These are phyloP conservation scores for Sarcodon sp. DNA, from an alignment of 768 basidiomycete species.

Conservation along the genomic window DNA sequence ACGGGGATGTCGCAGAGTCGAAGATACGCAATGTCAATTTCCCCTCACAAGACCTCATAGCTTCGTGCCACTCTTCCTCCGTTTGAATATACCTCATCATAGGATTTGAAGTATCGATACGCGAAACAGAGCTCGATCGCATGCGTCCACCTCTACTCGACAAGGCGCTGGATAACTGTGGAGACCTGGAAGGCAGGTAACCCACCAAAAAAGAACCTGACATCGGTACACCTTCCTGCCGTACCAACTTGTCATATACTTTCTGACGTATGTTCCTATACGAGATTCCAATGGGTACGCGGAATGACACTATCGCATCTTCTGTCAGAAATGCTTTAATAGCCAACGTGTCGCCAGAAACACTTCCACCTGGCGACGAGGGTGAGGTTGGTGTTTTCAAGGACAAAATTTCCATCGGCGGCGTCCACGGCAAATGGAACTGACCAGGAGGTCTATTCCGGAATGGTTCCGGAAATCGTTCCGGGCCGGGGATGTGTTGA, in stretches of 20 bases:
- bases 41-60: constrained; percentile 27
- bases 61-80: constrained; percentile 49
- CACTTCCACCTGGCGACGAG: constrained; percentile 20
- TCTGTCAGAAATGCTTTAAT: constrained; percentile 52
- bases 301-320: constrained; percentile 50
- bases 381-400: constrained; percentile 10
- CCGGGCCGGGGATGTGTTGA: constrained; percentile 11
- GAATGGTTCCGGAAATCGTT: constrained; percentile 18
- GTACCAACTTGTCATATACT: constrained; percentile 55
- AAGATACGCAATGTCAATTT: constrained; percentile 50
- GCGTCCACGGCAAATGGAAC: constrained; percentile 16
- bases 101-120: constrained; percentile 7
- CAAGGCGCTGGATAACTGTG: neutral
- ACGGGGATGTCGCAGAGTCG: constrained; percentile 12
- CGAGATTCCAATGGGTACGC: constrained; percentile 31
- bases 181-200: constrained; percentile 27
- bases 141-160: constrained; percentile 10
- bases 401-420: constrained; percentile 1
- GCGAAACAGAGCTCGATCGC: constrained; percentile 21
- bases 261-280: constrained; percentile 41
- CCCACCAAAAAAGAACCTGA: constrained; percentile 42
- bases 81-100: constrained; percentile 32
- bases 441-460: constrained; percentile 15
- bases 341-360: constrained; percentile 20
- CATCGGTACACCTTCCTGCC: constrained; percentile 43